Base-by-base conservation (phyloP, 75 land plant species). In the Azolla pinnata region DNA sequence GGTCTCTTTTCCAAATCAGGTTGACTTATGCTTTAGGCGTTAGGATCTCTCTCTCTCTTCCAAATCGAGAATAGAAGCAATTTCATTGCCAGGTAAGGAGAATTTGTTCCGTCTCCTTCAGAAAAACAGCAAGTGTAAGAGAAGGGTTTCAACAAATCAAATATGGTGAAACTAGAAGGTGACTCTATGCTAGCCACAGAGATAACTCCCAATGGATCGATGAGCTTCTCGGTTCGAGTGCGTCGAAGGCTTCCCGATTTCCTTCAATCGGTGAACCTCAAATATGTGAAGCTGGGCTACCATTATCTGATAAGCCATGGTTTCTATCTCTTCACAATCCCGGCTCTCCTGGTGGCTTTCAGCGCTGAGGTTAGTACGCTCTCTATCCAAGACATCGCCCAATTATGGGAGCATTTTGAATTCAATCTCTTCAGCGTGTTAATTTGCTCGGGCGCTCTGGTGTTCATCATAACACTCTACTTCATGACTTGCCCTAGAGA, bases 241-340 rank as follows among this genome's bases (percentile, higher is more conserved):
- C 77, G 87, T 26, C 60, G 78, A 1, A 58, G 83, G 44, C 65
- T 90, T 29, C 96, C 96, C 44, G 96, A 90, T 46, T 83, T 90
- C 57, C 69, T 86, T 18, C 82, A 83, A 38, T 90, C 96, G 9
- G 96, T 90, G 26, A 83, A 86, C 56, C 81, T 86, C 47, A 90
- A 81, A 83, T 81, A 90, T 33, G 96, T 90, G 55, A 90, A 86
- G 64, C 59, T 90, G 19, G 96, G 96, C 0, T 90, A 90, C 64
- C 91, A 81, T 60, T 83, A 86, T 56, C 56, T 90, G 38, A 83
- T 86, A 44, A 81, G 69, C 57, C 84, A 86, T 49, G 87, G 55
- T 4, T n/a, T 86, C 0, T 86, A 83, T 34, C 50, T 90, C 58
- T 73, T 79, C 18, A 75, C 83, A 4, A 31, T 90, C 0, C 83